A percentile compares a stretch with the other conserved stretches of the same genome.
These are phyloP conservation scores for Trichoderma gracile DNA, from an alignment of 2,329 filamentous ascomycete species.

Conservation along the genomic window DNA sequence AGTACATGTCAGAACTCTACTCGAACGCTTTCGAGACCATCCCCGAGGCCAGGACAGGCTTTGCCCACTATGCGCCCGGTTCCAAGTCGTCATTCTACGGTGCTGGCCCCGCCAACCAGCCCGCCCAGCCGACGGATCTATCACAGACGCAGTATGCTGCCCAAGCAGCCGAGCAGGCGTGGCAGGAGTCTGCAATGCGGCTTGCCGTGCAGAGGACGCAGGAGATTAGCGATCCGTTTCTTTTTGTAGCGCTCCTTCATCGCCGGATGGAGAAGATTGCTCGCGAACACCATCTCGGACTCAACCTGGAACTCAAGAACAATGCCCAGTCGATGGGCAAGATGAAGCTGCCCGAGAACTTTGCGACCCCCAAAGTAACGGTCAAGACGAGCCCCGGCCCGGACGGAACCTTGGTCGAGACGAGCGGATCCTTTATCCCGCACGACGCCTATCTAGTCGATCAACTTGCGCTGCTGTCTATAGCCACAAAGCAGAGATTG, in stretches of 20 bases:
- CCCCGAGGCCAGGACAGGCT: conserved; percentile 52
- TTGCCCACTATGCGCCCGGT: conserved; percentile 54
- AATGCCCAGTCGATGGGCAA: conserved; percentile 47
- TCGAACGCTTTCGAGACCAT: conserved; percentile 50
- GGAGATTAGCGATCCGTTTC: conserved; percentile 72
- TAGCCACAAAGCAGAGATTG: conserved; percentile 79
- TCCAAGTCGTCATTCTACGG: conserved; percentile 62
- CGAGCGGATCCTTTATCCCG: conserved; percentile 69
- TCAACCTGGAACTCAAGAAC: conserved; percentile 59
- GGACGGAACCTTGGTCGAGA: conserved; percentile 63
- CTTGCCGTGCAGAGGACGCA: conserved; percentile 62
- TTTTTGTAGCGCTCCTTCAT: conserved; percentile 63
- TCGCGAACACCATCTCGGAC: conserved; percentile 55
- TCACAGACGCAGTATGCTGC: conserved; percentile 66
- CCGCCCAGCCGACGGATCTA: conserved; percentile 49
- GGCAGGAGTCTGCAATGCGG: conserved; percentile 64
- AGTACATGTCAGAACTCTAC: conserved; percentile 71
- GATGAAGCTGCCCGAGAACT: conserved; percentile 52
- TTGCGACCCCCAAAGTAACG: conserved; percentile 54
- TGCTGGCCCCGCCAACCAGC: conserved; percentile 65
- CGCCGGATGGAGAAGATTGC: conserved; percentile 60
- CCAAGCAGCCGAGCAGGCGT: conserved; percentile 64
- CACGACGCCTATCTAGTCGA: conserved; percentile 76
- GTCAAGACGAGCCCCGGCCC: conserved; percentile 58
- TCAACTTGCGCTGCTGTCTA: conserved; percentile 77